Evolutionary conservation across 805 yeast species (phyloP), one percentile per base, ranked within the genome.

Genomic region (Jamesozyma jinghongensis): DNA sequence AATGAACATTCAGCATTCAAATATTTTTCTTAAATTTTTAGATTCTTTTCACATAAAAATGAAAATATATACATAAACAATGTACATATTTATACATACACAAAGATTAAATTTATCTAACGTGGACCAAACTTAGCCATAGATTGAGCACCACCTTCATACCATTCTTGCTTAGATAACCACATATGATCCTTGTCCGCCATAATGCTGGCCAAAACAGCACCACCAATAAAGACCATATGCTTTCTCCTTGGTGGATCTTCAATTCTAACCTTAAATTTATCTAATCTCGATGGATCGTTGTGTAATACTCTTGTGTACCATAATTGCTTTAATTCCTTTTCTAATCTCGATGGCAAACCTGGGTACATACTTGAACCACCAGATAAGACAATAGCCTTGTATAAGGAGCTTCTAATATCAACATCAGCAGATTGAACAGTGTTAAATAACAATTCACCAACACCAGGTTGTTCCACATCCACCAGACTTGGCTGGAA

Each of bases 301-400:
- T 87, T 87, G 49, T 81, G 77, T 45, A 92, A 75, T 16, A 92
- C 95, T 57, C 79, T 77, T 2, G 94, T 80, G 51, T 84, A 79
- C 97, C 97, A 92, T 52, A 85, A 77, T 64, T 92, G 98, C 67
- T 92, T 92, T 64, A 92, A 73, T 63, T 92, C 98, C 63, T 85
- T 90, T 63, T 92, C 97, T 51, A 92, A 70, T 56, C 98, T 75
- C 11, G 95, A 83, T 16, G 98, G 98, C 52, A 92, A 74, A 25
- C 98, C 98, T 1, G 98, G 97, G 60, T 92, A 92, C 98, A 92
- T 92, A 38, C 95, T 83, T 1, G 97, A 88, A 43, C 98, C 98
- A 61, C 98, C 98, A 5, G 95, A 85, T 34, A 92, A 73, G 22
- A 92, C 97, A 61, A 92, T 84, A 2, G 96, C 94, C 57, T 82